Percentiles rank a stretch among this genome's conserved stretches.
Evolutionary conservation across 2,329 filamentous ascomycete genomes (phyloP).

Genomic region (Xylariaceae sp.): DNA sequence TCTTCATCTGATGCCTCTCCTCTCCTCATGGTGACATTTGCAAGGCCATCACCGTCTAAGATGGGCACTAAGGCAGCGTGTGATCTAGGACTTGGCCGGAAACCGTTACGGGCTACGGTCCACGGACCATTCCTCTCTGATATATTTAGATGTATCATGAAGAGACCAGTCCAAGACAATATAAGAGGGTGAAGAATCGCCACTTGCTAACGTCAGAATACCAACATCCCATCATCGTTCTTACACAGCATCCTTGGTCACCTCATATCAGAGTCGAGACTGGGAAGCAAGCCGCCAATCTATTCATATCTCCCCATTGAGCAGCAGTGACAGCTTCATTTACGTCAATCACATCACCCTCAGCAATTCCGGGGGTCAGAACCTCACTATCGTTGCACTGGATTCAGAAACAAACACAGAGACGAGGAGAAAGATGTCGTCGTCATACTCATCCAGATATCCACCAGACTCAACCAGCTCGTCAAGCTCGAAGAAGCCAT

Average conservation of each 20-base stretch:
- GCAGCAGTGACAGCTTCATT: constrained; percentile 3
- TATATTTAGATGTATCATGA: constrained; percentile 9
- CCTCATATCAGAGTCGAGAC: background rate
- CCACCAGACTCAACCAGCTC: constrained; percentile 29
- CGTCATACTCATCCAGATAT: constrained; percentile 35
- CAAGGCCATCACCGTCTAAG: constrained; percentile 10
- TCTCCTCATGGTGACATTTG: constrained; percentile 15
- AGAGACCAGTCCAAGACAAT: constrained; percentile 2
- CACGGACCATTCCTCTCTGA: background rate
- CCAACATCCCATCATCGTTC: constrained; percentile 9
- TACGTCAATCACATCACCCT: constrained; percentile 16
- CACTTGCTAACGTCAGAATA: constrained; percentile 10
- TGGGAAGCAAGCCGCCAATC: background rate
- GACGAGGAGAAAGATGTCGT: constrained; percentile 20
- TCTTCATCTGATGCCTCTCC: constrained; percentile 9
- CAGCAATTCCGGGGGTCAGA: constrained; percentile 15
- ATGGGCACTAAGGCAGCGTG: constrained; percentile 11
- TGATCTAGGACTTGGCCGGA: constrained; percentile 16
- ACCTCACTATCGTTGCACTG: background rate
- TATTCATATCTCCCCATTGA: background rate
- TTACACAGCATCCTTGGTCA: background rate
- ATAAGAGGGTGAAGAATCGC: background rate
- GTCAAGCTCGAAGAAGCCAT: constrained; percentile 30
- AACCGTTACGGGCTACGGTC: constrained; percentile 3
- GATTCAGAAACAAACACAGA: constrained; percentile 15